Evolutionary conservation across 1,139 yeast species (phyloP), one percentile per base, ranked within the genome.

Genomic region (Oligophagozyma castellii): DNA sequence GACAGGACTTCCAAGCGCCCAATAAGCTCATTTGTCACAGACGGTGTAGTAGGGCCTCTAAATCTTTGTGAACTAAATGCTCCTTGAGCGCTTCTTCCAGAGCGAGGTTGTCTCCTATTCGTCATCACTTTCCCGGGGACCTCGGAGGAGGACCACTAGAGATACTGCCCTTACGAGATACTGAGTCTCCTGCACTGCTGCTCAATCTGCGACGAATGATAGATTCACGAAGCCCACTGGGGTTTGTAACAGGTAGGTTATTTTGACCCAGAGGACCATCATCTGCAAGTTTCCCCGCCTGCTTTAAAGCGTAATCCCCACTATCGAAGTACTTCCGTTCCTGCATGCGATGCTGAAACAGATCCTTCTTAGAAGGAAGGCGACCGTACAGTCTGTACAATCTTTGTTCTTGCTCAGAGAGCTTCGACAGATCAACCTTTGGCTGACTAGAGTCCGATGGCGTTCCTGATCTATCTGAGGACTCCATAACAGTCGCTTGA

Each of bases 301-400:
- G 77, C 40, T 81, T 83, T 70, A 89, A 70, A 15, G 96, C 96
- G 53, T 92, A 89, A 56, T 89, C 99, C 14, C 98, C 98, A 36
- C 94, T 80, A 48, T 89, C 99, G 50, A 89, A 92, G 56, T 78
- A 89, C 58, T 84, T 84, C 46, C 95, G 73, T 44, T 89, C 96
- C 53, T 77, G 77, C 42, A 78, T 60, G 53, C 81, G 83, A 40
- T 78, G 72, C 33, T 80, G 68, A 36, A 89, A 66, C 22, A 89
- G 63, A 40, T 86, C 95, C 35, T 79, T 79, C 32, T 78, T 75
- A 22, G 89, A 70, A 25, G 98, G 98, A 34, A 89, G 61, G 51
- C 76, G 79, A 19, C 96, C 96, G 52, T 86, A 86, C 63, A 84
- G 60, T 46, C 71, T 76, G 58, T 74, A 76, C 21, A 86, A 59